Evolutionary conservation across 108 stramenopile species (phyloP).

Genomic region (Cyclotella sp.): DNA sequence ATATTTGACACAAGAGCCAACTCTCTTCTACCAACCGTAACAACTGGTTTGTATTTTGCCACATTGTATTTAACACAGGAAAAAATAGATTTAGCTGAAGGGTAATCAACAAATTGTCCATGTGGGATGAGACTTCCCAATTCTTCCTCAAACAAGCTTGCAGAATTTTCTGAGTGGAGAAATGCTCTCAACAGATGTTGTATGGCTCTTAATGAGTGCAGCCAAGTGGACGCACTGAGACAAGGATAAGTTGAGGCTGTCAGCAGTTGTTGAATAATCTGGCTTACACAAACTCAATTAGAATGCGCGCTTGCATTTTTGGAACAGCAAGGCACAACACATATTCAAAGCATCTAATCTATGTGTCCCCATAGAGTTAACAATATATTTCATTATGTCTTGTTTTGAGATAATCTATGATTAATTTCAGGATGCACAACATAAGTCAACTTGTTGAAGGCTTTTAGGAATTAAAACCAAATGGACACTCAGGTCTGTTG

Average conservation of each 20-base stretch:
- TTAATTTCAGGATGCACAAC: no score
- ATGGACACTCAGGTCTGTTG: no score
- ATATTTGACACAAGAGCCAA: slow-evolving; percentile 32
- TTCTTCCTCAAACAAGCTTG: slow-evolving; percentile 18
- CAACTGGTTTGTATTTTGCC: background rate
- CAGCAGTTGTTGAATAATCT: slow-evolving; percentile 32
- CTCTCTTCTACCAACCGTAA: slow-evolving; percentile 24
- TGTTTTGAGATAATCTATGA: slow-evolving; percentile 12
- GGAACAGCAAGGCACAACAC: slow-evolving; percentile 22
- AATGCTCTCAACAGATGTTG: slow-evolving; percentile 31
- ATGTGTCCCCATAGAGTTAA: slow-evolving; percentile 24
- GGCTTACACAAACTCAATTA: slow-evolving; percentile 19
- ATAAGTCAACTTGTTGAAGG: no score
- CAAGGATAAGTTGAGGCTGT: slow-evolving; percentile 10
- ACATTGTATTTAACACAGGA: slow-evolving; percentile 28
- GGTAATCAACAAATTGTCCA: background rate
- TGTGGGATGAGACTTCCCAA: slow-evolving; percentile 25
- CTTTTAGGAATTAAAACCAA: no score
- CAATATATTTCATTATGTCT: slow-evolving; percentile 15
- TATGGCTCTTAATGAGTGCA: slow-evolving; percentile 33
- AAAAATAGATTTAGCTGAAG: slow-evolving; percentile 18
- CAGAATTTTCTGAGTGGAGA: slow-evolving; percentile 9
- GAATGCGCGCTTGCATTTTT: slow-evolving; percentile 18
- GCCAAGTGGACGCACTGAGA: slow-evolving; percentile 7
- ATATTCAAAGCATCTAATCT: slow-evolving; percentile 15